Base-by-base conservation (phyloP, 2,329 filamentous ascomycete species). In the Scedosporium minutisporum region DNA sequence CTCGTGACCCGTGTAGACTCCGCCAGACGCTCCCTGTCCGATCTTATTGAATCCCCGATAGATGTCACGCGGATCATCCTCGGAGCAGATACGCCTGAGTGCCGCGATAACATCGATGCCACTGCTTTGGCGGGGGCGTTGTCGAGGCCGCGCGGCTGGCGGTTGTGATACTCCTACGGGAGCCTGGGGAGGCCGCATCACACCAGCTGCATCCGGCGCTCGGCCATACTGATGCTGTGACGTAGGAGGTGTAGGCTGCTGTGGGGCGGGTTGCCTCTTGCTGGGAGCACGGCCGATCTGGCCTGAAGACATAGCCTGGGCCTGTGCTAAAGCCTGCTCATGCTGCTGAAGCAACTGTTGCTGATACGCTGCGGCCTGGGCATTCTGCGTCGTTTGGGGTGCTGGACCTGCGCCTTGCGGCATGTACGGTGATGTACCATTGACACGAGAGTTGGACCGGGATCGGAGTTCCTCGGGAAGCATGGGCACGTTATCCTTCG, bases 11-110 rank as follows among this genome's bases (percentile, higher is more conserved):
- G 91, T 96, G 71, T 87, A 99, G 1, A 99, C 95, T 65, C 95
- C 95, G 68, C 95, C 95, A 7, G 93, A 97, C 44, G 95, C 95
- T 74, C 95, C 95, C 75, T 99, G 95, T 0, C 95, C 95, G 72
- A 99, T 97, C 78, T 97, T 97, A 72, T 87, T 93, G 68, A 97
- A 85, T 63, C 88, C 87, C 63, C 88, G 86, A 76, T 96, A 99
- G 66, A 93, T 87, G 62, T 90, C 87, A 27, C 91, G 90, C 3
- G 95, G 95, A 71, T 99, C 93, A 58, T 90, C 91, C 61, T 91
- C 87, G 23, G 87, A 93, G 74, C 95, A 97, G 66, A 99, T 97
- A 38, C 90, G 86, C 73, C 92, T 91, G 61, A 99, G 81, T 18
- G 90, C 87, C 21, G 86, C 84, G 46, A 96, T 83, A 62, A 99